Base-by-base conservation (phyloP, 345 rosid genomes). In the Eutrema yunnanense region DNA sequence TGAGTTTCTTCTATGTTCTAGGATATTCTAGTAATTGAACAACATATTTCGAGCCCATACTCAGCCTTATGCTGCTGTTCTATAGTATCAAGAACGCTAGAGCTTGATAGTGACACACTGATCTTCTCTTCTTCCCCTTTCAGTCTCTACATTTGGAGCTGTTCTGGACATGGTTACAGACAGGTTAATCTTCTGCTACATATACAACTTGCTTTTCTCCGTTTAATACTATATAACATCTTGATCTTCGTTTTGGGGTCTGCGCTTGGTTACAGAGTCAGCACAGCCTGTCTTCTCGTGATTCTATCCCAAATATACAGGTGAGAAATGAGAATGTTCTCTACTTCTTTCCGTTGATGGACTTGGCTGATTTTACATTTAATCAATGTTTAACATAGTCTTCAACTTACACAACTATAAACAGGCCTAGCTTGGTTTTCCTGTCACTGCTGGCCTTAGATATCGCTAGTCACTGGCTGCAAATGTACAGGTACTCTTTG, bases 141-240 rank as follows among this genome's bases (percentile, higher is more conserved):
- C 87, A 94, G 96, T 92, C 60, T 94, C 97, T 22, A 94, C 98
- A 19, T 89, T 94, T 80, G 98, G 96, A 83, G 98, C 97, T 72
- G 92, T 94, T 69, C 77, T 94, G 74, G 98, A 94, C 81, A 94
- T 94, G 96, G 88, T 94, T 65, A 89, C 97, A 5, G 98, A 94
- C 77, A 91, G 98, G 98, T 94, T 55, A 29, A 50, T 53, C 41
- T 75, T 69, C 36, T 22, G 2, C 56, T 62, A 22, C 48, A 49
- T 65, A 48, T 38, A 37, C 55, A 37, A 34, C 3, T 12, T 61
- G 57, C 50, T 29, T 59, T 29, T 49, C 34, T 51, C 36, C 13
- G 5, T 55, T 9, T 26, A 0, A 29, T 54, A 16, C n/a, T 27
- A 30, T 47, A 8, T 53, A 2, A 52, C 62, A 52, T n/a, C 3